These are phyloP conservation scores for Microsporum audouinii DNA, from an alignment of 2,329 filamentous ascomycete genomes.

Conservation along the genomic window DNA sequence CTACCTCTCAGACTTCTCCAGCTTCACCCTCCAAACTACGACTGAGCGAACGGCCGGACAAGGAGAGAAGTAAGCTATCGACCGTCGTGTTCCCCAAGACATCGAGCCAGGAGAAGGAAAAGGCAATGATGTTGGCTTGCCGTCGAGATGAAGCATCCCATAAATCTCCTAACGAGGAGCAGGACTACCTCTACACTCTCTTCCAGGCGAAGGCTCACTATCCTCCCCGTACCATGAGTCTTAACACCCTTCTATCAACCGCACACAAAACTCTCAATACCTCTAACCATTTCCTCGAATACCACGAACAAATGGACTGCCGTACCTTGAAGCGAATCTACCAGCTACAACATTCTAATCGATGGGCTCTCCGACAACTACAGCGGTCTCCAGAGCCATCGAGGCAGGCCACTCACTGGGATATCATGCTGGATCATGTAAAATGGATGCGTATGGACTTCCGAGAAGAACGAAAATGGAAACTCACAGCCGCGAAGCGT, in stretches of 20 bases:
- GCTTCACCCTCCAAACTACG: slow-evolving; percentile 6
- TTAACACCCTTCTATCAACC: slow-evolving; percentile 64
- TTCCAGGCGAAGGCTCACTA: slow-evolving; percentile 50
- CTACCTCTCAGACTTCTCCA: slow-evolving; percentile 27
- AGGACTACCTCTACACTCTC: slow-evolving; percentile 53
- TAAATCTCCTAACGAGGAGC: slow-evolving; percentile 31
- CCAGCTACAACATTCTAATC: slow-evolving; percentile 76
- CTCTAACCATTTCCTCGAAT: slow-evolving; percentile 67
- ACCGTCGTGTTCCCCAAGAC: slow-evolving; percentile 66
- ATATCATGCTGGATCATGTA: slow-evolving; percentile 78
- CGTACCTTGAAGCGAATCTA: slow-evolving; percentile 79
- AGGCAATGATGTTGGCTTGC: slow-evolving; percentile 37
- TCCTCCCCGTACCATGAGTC: slow-evolving; percentile 41
- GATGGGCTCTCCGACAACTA: slow-evolving; percentile 85
- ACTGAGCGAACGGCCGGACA: slow-evolving; percentile 40
- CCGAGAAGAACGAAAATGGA: slow-evolving; percentile 88
- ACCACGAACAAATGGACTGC: slow-evolving; percentile 78
- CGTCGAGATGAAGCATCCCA: slow-evolving; percentile 22
- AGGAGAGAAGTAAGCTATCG: slow-evolving; percentile 52
- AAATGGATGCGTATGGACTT: slow-evolving; percentile 99
- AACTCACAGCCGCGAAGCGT: slow-evolving; percentile 65
- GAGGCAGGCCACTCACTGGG: slow-evolving; percentile 67
- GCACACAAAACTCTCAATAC: slow-evolving; percentile 87
- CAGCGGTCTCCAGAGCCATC: slow-evolving; percentile 73
- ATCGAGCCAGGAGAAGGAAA: slow-evolving; percentile 38